Evolutionary conservation across 2,329 filamentous ascomycete species (phyloP), one percentile per base, ranked within the genome.

Genomic region (Calonectria henricotiae): DNA sequence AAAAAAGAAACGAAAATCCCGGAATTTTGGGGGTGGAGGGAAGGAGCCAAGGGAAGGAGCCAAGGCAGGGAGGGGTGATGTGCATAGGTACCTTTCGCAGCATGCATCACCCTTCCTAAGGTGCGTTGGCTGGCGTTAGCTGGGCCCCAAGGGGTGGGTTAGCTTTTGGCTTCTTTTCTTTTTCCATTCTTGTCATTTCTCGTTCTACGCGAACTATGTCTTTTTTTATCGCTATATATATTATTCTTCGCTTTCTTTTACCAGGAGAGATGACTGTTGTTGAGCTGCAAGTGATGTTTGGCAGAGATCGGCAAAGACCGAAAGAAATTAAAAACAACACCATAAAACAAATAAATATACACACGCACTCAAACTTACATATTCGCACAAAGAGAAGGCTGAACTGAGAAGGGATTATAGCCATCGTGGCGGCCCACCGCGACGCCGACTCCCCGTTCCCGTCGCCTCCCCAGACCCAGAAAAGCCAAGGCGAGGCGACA

Each of bases 1-100:
- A 61, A 30, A 30, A 61, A 61, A 61, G 55, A 61, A 61, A 61
- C 55, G 51, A 58, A 58, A 39, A 27, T 58, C 51, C 51, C 51
- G 35, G 51, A 58, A 58, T 58, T 58, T 58, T 37, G 51, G 51
- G 51, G 51, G 39, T 32, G 35, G 43, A 58, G 32, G 51, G 35
- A 17, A 55, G n/a, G 30, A 35, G 51, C 51, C 51, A 37, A 55
- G 51, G 39, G 35, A n/a, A 12, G 13, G 39, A 61, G 25, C 20
- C 20, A 20, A 20, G 39, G 37, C 23, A 43, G 27, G 55, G 55
- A 15, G 32, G 55, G 51, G 55, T 61, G 55, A 61, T 61, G 39
- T 61, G 55, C 55, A 61, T 61, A 20, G 20, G 20, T 20, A 41
- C 55, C 39, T 61, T 23, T 61, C 37, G 55, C 55, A 61, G 20